Evolutionary conservation across 495 filamentous ascomycete genomes (phyloP), one percentile per base, ranked within the genome.

Genomic region (Penicillium samsonianum): DNA sequence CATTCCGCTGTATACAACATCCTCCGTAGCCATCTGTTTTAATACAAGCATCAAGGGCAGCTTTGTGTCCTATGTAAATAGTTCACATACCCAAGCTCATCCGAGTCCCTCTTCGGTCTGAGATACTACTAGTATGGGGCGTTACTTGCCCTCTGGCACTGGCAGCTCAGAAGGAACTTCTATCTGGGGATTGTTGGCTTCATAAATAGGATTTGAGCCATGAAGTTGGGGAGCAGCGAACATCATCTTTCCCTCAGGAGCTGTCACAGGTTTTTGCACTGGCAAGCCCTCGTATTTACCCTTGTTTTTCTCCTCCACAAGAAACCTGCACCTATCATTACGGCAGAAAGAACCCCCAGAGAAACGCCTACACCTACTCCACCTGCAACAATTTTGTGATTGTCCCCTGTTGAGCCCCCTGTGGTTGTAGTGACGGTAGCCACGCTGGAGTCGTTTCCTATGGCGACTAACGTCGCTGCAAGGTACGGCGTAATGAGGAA

Each of bases 21-120:
- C 22, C 37, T 58, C 55, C 37, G 40, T 58, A 51, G 55, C 28
- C 33, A 58, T 58, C 38, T 35, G 38, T 58, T 50, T 38, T 38
- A 58, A 51, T 58, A 50, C 12, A 51, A 58, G 33, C 47, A 51
- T 25, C 26, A 4, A 51, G 35, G 47, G 37, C 11, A 41, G 43
- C 31, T 55, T 48, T 55, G 28, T 55, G 31, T 55, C 42, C 50
- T 20, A 2, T 42, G 14, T 42, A 42, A 42, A n/a, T n/a, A n/a
- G n/a, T n/a, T n/a, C n/a, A n/a, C n/a, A n/a, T n/a, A n/a, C n/a
- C n/a, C n/a, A n/a, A n/a, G n/a, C n/a, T n/a, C n/a, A n/a, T n/a
- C n/a, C n/a, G n/a, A n/a, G n/a, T n/a, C n/a, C n/a, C n/a, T n/a
- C n/a, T n/a, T n/a, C n/a, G n/a, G n/a, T n/a, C n/a, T n/a, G n/a